Evolutionary conservation across 1,284 basidiomycete species (phyloP).

Genomic region (Veloporphyrellus conicus): DNA sequence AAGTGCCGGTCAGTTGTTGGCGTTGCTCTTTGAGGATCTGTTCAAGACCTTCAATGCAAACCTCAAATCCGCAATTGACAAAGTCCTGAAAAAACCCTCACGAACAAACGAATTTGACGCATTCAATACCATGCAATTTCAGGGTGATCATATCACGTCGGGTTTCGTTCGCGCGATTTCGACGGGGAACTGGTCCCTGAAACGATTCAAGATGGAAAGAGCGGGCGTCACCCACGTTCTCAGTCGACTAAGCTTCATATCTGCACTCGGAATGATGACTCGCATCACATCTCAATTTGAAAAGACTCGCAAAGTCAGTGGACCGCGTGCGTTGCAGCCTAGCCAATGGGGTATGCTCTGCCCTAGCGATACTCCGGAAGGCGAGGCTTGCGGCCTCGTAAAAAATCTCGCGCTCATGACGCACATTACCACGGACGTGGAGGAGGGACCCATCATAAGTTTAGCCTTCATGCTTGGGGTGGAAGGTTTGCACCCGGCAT

Average conservation of each 20-base stretch:
- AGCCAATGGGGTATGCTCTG: constrained; percentile 99
- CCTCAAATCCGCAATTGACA: constrained; percentile 95
- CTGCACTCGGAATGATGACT: constrained; percentile 99
- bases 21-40: constrained; percentile 94
- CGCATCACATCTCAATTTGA: constrained; percentile 98
- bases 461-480: constrained; percentile 93
- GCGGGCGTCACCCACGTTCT: constrained; percentile 99
- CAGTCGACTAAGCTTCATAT: constrained; percentile 92
- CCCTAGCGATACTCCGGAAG: constrained; percentile 98
- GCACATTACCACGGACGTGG: constrained; percentile 98
- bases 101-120: constrained; percentile 96
- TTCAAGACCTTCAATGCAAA: constrained; percentile 99
- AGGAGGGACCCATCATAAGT: constrained; percentile 89
- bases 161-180: constrained; percentile 98
- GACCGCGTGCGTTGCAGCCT: constrained; percentile 94
- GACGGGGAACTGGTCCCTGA: constrained; percentile 98
- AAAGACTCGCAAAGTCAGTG: constrained; percentile 98
- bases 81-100: constrained; percentile 95
- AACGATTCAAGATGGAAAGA: constrained; percentile 99
- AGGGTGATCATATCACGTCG: constrained; percentile 91
- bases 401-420: constrained; percentile 99
- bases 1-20: constrained; percentile 94
- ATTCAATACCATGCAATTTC: constrained; percentile 89
- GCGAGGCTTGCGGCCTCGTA: constrained; percentile 97
- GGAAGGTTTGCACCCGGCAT: constrained; percentile 59